Evolutionary conservation across 2,329 filamentous ascomycete species (phyloP).

Genomic region (Hypoxylon sp.): DNA sequence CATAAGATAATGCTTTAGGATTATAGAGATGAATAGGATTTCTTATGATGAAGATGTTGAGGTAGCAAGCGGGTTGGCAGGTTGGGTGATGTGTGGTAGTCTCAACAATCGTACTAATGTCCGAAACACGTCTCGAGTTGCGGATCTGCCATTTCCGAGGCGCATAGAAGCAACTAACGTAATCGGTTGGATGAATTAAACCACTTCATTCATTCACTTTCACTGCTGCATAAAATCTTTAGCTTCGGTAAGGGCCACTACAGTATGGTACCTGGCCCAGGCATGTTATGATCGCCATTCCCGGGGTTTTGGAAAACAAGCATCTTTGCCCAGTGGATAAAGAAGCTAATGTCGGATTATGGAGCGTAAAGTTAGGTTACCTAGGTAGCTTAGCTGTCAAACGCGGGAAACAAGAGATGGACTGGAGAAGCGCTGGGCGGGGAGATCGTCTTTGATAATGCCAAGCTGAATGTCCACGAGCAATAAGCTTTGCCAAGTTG

Average conservation of each 20-base stretch:
- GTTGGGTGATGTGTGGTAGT: too few species aligned
- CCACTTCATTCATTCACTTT: too few species aligned
- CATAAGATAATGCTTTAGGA: too few species aligned
- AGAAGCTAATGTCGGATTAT: constrained; percentile 1
- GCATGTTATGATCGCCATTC: too few species aligned
- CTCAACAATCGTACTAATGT: too few species aligned
- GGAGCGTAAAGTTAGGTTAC: constrained; percentile 3
- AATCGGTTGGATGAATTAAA: background rate
- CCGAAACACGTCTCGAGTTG: constrained; percentile 5
- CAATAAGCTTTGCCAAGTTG: constrained; percentile 51
- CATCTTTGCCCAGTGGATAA: constrained; percentile 18
- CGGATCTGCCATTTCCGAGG: constrained; percentile 11
- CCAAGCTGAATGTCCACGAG: constrained; percentile 44
- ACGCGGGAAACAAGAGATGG: constrained; percentile 4
- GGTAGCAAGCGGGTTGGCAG: too few species aligned
- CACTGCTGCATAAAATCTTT: too few species aligned
- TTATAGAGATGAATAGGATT: too few species aligned
- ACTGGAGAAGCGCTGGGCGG: constrained; percentile 18
- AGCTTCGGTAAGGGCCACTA: too few species aligned
- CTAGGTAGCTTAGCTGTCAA: constrained; percentile 13
- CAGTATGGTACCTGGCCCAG: too few species aligned
- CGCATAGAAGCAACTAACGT: background rate
- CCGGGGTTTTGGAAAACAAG: too few species aligned
- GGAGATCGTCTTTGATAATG: constrained; percentile 32
- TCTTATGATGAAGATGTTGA: too few species aligned